A percentile compares a stretch with the other conserved stretches of the same genome.
Conservation (phyloP, 345 rosid species). For the Gossypium sturtianum region DNA sequence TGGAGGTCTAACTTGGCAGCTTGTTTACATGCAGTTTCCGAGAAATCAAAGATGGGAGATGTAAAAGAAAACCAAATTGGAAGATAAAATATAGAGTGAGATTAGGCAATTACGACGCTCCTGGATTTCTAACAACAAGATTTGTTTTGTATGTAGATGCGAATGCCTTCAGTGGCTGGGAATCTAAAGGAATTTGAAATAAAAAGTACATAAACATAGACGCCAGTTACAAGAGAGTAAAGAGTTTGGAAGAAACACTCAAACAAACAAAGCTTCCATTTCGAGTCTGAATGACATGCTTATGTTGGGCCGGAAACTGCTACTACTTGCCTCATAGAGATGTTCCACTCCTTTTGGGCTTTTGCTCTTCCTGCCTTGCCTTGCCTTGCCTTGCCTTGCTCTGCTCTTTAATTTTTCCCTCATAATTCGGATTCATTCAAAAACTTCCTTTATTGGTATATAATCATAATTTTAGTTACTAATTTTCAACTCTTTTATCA, state of each 20-base stretch:
- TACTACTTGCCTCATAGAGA: neutral
- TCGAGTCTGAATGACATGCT: neutral
- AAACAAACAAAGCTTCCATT: neutral
- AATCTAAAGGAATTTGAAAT: neutral
- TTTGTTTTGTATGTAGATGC: neutral
- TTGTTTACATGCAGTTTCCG: neutral
- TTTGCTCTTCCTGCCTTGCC: neutral
- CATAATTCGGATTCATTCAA: no score
- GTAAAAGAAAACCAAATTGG: neutral
- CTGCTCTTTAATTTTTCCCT: no score
- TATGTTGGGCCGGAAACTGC: neutral
- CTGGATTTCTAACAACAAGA: neutral
- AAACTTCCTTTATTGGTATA: no score
- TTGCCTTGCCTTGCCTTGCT: no score
- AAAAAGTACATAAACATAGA: neutral
- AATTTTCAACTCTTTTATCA: no score
- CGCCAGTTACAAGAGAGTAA: neutral
- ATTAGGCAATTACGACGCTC: neutral
- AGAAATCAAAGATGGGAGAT: neutral
- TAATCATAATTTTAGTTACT: no score
- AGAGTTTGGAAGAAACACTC: neutral
- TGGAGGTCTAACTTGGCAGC: neutral
- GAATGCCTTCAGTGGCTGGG: neutral
- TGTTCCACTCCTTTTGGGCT: neutral
- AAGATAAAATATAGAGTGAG: neutral